Conservation (phyloP, 495 filamentous ascomycete species). For the Hypoxylon fuscum region DNA sequence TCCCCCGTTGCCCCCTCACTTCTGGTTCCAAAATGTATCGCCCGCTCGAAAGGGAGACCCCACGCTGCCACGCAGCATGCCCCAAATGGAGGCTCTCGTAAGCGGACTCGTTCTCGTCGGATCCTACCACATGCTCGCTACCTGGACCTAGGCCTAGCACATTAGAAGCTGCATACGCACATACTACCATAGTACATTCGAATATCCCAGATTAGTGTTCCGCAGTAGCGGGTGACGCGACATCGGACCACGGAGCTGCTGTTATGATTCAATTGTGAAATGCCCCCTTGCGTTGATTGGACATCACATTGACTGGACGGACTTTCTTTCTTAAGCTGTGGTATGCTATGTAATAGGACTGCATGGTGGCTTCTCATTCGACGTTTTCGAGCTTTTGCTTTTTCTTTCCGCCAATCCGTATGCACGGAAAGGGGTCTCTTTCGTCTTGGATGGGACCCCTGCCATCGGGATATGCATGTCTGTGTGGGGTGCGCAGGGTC, state of each 20-base stretch:
- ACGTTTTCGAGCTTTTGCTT: constrained; percentile 24
- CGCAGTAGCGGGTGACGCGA: constrained; percentile 35
- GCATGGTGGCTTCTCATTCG: constrained; percentile 5
- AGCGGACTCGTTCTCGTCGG: constrained; percentile 25
- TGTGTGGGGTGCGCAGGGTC: constrained; percentile 43
- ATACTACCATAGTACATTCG: constrained; percentile 23
- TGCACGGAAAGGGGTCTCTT: constrained; percentile 21
- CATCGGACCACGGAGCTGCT: constrained; percentile 32
- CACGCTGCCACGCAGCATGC: constrained; percentile 38
- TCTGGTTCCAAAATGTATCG: constrained; percentile 20
- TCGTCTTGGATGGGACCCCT: constrained; percentile 31
- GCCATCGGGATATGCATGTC: constrained; percentile 40
- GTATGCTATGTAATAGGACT: background rate
- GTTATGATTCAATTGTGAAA: constrained; percentile 20
- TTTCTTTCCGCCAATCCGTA: constrained; percentile 33
- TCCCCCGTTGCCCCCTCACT: constrained; percentile 17
- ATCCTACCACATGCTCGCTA: constrained; percentile 25
- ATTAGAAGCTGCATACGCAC: constrained; percentile 4
- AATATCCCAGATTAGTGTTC: constrained; percentile 25
- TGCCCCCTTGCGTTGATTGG: constrained; percentile 24
- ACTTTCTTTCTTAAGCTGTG: constrained; percentile 22
- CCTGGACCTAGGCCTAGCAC: constrained; percentile 8
- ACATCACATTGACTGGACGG: constrained; percentile 15
- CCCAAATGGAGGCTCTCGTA: constrained; percentile 38
- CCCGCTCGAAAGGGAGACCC: constrained; percentile 23